Base-by-base conservation (phyloP, 179 eudicot genomes). In the Beta corolliflora region DNA sequence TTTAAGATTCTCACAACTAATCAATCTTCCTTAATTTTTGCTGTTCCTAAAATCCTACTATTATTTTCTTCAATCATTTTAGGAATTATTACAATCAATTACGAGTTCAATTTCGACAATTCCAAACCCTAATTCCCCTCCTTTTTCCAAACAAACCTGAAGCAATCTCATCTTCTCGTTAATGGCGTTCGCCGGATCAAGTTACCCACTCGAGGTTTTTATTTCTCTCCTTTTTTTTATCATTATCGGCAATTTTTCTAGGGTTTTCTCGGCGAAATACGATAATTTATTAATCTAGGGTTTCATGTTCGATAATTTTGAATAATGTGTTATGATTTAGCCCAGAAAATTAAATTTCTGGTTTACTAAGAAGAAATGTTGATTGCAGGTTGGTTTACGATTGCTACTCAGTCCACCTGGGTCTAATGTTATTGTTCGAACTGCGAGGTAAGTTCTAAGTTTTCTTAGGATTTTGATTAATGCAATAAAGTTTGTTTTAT, bases 391-490 rank as follows among this genome's bases (percentile, higher is more conserved):
- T 63, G 98, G 99, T 78, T 82, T 95, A 87, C 88, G 87, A 55
- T 85, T 95, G 88, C 98, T 95, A 81, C 93, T 95, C 9, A 84
- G 83, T 55, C 98, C 99, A 4, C 86, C 91, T 83, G 88, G 91
- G 74, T 92, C 99, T 23, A 95, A 95, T 72, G 60, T 94, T 77
- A 91, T 95, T 64, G 77, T 92, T 78, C 93, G 95, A 71, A 92
- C 98, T 53, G 99, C 98, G 45, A 89, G 99, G 99, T 95, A 84
- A 81, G 89, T 70, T 82, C 77, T 69, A 3, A 21, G 41, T 25
- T 11, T 29, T 46, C 53, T 36, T 11, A 13, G 31, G 68, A 60
- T 74, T 75, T 60, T 67, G 48, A 45, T 71, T 58, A 58, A 59
- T 50, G n/a, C 7, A 74, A 31, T 64, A 25, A 29, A 60, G 29